Percentiles rank a stretch among this genome's conserved stretches.
These are phyloP conservation scores for Fabrea salina DNA, from an alignment of 169 alveolate genomes.

Conservation along the genomic window DNA sequence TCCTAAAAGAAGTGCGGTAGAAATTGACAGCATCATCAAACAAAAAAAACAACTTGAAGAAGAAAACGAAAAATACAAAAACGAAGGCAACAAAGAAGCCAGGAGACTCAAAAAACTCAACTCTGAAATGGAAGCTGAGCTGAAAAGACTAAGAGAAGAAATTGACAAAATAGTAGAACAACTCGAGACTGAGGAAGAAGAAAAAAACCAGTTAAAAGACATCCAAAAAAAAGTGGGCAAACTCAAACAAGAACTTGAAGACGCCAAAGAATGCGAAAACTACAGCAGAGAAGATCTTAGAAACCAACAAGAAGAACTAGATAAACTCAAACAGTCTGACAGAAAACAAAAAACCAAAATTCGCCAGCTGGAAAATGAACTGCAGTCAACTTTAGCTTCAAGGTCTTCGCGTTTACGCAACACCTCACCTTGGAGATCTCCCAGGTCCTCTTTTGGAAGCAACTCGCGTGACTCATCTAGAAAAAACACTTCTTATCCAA, in stretches of 20 bases:
- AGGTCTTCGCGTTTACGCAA: not conserved
- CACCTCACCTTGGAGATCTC: no score
- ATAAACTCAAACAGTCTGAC: slow-evolving; percentile 4
- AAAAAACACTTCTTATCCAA: not conserved
- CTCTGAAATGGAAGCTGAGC: slow-evolving; percentile 12
- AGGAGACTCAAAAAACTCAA: slow-evolving; percentile 10
- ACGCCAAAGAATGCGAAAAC: not conserved
- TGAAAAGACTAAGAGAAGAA: slow-evolving; percentile 19
- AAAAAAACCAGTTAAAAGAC: not conserved
- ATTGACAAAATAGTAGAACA: slow-evolving; percentile 15
- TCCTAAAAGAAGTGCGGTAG: slow-evolving; percentile 34
- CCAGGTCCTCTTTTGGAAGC: no score
- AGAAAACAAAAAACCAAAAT: slow-evolving; percentile 6
- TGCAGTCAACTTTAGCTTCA: not conserved
- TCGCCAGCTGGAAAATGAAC: slow-evolving; percentile 29
- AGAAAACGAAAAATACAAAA: slow-evolving; percentile 9
- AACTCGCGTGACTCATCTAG: not conserved
- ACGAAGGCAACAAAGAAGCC: slow-evolving; percentile 17
- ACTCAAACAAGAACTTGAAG: slow-evolving; percentile 4
- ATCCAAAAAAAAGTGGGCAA: not conserved
- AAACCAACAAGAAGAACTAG: slow-evolving; percentile 10
- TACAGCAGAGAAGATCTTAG: not conserved
- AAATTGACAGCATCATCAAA: slow-evolving; percentile 16
- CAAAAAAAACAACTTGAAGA: slow-evolving; percentile 24
- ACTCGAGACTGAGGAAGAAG: slow-evolving; percentile 5